phyloP scores from a whole-genome alignment of 2,329 filamentous ascomycete species.

The Knoxdaviesia capensis region DNA sequence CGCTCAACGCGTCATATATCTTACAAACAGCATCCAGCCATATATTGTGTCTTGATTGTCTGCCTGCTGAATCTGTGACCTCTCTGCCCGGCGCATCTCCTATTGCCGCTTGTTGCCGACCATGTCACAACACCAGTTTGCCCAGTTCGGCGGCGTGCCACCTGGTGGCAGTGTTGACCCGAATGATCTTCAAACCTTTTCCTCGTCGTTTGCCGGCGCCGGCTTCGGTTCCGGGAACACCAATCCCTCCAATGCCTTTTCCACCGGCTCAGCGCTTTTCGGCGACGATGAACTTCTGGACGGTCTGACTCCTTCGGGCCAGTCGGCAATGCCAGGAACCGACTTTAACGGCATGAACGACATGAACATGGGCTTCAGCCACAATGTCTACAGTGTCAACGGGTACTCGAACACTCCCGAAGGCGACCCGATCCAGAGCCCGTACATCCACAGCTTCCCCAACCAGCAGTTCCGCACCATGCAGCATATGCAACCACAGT shows the following conservation, averaged over 20 bases:
- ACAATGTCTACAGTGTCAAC: slow-evolving; percentile 45
- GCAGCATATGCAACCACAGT: slow-evolving; percentile 26
- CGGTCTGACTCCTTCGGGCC: slow-evolving; percentile 38
- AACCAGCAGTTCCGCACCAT: slow-evolving; percentile 57
- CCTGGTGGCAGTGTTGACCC: slow-evolving; percentile 53
- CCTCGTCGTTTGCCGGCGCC: slow-evolving; percentile 27
- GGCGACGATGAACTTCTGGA: slow-evolving; percentile 81
- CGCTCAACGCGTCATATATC: too few relatives aligned
- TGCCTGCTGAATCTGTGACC: too few relatives aligned
- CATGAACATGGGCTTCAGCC: slow-evolving; percentile 34
- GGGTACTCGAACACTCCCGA: slow-evolving; percentile 85
- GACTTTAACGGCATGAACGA: slow-evolving; percentile 35
- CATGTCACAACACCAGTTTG: slow-evolving; percentile 27
- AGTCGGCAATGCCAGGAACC: slow-evolving; percentile 31
- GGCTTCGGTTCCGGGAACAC: slow-evolving; percentile 17
- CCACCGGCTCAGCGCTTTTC: slow-evolving; percentile 58
- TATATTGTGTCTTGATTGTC: too few relatives aligned
- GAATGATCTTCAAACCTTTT: slow-evolving; percentile 54
- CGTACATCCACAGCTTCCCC: slow-evolving; percentile 63
- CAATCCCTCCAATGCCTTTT: slow-evolving; percentile 51
- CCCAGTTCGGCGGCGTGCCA: slow-evolving; percentile 32
- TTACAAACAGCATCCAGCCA: too few relatives aligned
- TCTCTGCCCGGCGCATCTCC: too few relatives aligned
- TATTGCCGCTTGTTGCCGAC: too few relatives aligned
- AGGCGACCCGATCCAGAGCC: slow-evolving; percentile 78